A percentile compares a stretch with the other conserved stretches of the same genome.
Evolutionary conservation across 371 early-diverging fungal species (phyloP).

Genomic region (Apophysomyces variabilis): DNA sequence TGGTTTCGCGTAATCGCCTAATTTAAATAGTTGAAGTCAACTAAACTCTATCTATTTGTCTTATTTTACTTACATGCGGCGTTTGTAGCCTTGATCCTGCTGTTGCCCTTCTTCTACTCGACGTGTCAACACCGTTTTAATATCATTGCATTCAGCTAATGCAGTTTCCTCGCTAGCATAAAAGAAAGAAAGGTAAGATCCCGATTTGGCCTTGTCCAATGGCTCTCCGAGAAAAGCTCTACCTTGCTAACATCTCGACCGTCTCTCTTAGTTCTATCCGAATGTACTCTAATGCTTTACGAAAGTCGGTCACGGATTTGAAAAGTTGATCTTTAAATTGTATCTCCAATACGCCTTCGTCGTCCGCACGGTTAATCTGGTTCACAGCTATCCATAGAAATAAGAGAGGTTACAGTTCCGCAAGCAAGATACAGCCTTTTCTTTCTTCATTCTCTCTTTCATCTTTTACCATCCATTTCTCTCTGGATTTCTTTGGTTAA

Average conservation of each 20-base stretch:
- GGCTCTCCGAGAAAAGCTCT: not conserved
- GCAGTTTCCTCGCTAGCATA: constrained; percentile 21
- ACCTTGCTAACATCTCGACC: constrained; percentile 4
- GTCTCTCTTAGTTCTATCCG: constrained; percentile 23
- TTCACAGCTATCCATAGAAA: constrained; percentile 5
- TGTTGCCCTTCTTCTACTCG: constrained; percentile 19
- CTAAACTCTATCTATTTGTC: not conserved
- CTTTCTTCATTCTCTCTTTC: not conserved
- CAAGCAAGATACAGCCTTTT: no score
- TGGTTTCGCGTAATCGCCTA: not conserved
- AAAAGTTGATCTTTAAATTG: constrained; percentile 33
- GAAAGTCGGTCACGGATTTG: constrained; percentile 21
- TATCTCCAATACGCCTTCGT: constrained; percentile 23
- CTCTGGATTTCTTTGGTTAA: constrained; percentile 13
- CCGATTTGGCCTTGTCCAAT: no score
- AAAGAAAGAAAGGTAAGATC: no score
- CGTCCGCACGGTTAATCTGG: constrained; percentile 7
- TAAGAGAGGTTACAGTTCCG: no score
- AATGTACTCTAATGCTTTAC: constrained; percentile 16
- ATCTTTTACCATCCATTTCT: constrained; percentile 15
- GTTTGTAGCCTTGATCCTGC: constrained; percentile 5
- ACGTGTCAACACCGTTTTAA: constrained; percentile 20
- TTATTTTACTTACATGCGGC: constrained; percentile 11
- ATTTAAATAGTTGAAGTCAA: no score
- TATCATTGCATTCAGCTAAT: constrained; percentile 29